Conservation (phyloP, 352 stramenopile species). For the Albugo laibachii region DNA sequence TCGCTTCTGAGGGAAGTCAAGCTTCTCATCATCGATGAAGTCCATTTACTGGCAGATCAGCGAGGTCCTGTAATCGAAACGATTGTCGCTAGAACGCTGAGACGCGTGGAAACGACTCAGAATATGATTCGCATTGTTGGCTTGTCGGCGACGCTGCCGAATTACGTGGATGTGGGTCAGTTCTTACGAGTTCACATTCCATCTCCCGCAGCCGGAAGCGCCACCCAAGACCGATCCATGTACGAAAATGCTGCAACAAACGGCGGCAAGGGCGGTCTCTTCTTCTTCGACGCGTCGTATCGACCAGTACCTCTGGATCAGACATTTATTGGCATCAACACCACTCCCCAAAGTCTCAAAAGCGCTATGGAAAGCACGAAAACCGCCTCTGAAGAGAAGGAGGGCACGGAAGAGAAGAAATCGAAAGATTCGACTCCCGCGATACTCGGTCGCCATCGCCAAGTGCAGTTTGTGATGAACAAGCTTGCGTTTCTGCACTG, state of each 20-base stretch:
- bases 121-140: constrained; percentile 95
- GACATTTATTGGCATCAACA: constrained; percentile 91
- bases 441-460: constrained; percentile 27
- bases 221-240: not conserved
- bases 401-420: not conserved
- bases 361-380: constrained; percentile 18
- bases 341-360: constrained; percentile 5
- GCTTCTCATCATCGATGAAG: constrained; percentile 99
- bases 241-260: constrained; percentile 57
- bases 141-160: constrained; percentile 96
- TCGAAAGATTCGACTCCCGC: not conserved
- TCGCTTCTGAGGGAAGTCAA: constrained; percentile 77
- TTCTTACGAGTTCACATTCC: constrained; percentile 91
- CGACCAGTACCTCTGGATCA: constrained; percentile 96
- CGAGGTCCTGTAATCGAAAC: constrained; percentile 98
- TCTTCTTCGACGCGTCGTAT: constrained; percentile 97
- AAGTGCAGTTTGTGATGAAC: constrained; percentile 71
- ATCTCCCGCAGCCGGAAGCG: constrained; percentile 10
- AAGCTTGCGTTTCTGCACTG: constrained; percentile 61
- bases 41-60: constrained; percentile 97
- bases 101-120: constrained; percentile 95
- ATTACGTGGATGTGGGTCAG: constrained; percentile 96
- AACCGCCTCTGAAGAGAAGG: not conserved
- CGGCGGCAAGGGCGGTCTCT: constrained; percentile 78
- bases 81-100: constrained; percentile 94